Conservation (phyloP, 495 filamentous ascomycete species). For the Emericellopsis terricola region DNA sequence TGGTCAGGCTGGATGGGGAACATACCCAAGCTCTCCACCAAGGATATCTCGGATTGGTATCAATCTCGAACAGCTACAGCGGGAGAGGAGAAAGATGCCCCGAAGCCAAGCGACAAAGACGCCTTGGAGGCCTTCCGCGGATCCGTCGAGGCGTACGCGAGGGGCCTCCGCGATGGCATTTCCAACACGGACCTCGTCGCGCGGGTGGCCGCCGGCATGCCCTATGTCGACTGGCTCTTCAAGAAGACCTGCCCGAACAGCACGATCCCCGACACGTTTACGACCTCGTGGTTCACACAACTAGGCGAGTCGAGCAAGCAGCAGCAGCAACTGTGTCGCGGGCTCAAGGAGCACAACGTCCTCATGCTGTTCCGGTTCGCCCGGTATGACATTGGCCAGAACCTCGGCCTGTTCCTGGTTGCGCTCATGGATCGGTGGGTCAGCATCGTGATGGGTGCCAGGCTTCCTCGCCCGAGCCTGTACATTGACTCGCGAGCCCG, state of each 20-base stretch:
- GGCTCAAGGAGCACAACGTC: conserved; percentile 14
- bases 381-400: conserved; percentile 10
- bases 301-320: conserved; percentile 9
- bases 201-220: conserved; percentile 6
- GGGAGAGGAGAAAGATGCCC: background rate
- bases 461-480: conserved; percentile 3
- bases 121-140: conserved; percentile 2
- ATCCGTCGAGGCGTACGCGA: background rate
- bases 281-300: conserved; percentile 11
- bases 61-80: conserved; percentile 7
- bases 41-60: conserved; percentile 32
- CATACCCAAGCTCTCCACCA: conserved; percentile 25
- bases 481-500: conserved; percentile 9
- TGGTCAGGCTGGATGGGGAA: conserved; percentile 33
- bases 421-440: conserved; percentile 15
- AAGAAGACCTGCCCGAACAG: background rate
- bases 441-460: conserved; percentile 8
- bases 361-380: conserved; percentile 13
- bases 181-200: conserved; percentile 1
- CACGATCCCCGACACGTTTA: conserved; percentile 6
- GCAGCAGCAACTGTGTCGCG: conserved; percentile 10
- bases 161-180: background rate
- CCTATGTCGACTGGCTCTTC: conserved; percentile 12
- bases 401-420: conserved; percentile 12
- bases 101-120: background rate